phyloP scores from a whole-genome alignment of 2,329 filamentous ascomycete genomes.

The Beauveria asiatica region DNA sequence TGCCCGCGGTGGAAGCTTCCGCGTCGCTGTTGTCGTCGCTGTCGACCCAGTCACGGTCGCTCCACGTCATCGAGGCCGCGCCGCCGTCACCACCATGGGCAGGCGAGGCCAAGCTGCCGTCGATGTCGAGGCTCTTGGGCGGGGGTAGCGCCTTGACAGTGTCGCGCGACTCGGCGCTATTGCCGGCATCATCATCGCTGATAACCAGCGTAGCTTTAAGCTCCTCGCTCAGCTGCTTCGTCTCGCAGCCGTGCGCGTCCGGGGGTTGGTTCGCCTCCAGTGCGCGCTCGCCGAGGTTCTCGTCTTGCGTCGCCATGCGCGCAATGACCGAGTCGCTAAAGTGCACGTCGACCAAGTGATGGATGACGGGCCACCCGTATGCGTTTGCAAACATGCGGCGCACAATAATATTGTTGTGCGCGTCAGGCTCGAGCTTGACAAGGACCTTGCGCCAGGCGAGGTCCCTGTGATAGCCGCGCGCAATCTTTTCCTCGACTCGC shows the following conservation, averaged over 20 bases:
- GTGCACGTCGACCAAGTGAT: slow-evolving; percentile 90
- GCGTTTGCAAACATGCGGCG: slow-evolving; percentile 95
- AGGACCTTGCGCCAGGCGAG: slow-evolving; percentile 95
- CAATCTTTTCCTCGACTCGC: slow-evolving; percentile 96
- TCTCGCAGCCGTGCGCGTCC: slow-evolving; percentile 58
- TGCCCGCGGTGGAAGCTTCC: slow-evolving; percentile 6
- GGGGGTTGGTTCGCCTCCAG: slow-evolving; percentile 48
- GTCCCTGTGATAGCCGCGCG: slow-evolving; percentile 84
- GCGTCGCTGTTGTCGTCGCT: slow-evolving; percentile 35
- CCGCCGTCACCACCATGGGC: neutral
- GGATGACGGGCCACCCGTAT: slow-evolving; percentile 93
- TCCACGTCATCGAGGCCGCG: slow-evolving; percentile 48
- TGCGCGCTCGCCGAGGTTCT: slow-evolving; percentile 60
- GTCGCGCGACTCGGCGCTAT: slow-evolving; percentile 30
- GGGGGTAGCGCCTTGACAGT: slow-evolving; percentile 38
- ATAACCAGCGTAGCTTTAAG: neutral
- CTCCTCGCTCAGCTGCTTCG: slow-evolving; percentile 24
- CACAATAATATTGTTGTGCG: slow-evolving; percentile 97
- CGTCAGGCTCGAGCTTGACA: slow-evolving; percentile 89
- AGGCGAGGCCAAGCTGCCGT: slow-evolving; percentile 12
- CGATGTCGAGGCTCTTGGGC: slow-evolving; percentile 9
- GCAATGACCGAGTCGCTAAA: slow-evolving; percentile 65
- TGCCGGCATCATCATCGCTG: neutral
- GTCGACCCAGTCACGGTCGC: slow-evolving; percentile 55
- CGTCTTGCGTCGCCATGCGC: slow-evolving; percentile 57